phyloP scores from a whole-genome alignment of 306 rosid species.

The Prunus salicina region DNA sequence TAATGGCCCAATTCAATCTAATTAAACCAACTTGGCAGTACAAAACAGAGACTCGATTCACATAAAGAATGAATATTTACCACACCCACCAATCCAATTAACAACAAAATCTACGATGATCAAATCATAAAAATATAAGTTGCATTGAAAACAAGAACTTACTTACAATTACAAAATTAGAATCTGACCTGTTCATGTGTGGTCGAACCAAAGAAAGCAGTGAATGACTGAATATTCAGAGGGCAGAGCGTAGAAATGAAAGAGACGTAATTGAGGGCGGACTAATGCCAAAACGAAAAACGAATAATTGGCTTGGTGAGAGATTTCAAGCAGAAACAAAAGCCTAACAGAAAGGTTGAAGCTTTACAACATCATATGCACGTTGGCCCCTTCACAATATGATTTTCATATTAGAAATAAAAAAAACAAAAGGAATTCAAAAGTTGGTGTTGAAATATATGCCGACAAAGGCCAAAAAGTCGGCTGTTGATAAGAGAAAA shows the following conservation, averaged over 20 bases:
- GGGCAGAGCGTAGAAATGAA: slow-evolving; percentile 25
- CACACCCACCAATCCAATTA: slow-evolving; percentile 8
- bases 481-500: slow-evolving; percentile 34
- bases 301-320: slow-evolving; percentile 19
- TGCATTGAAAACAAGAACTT: not conserved
- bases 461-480: slow-evolving; percentile 54
- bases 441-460: slow-evolving; percentile 27
- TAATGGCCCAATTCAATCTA: not conserved
- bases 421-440: not conserved
- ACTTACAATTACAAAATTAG: not conserved
- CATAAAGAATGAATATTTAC: not conserved
- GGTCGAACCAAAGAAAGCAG: slow-evolving; percentile 11
- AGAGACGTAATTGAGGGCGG: slow-evolving; percentile 17
- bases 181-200: slow-evolving; percentile 37
- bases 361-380: slow-evolving; percentile 56
- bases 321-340: slow-evolving; percentile 25
- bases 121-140: not conserved
- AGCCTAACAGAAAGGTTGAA: slow-evolving; percentile 46
- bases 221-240: slow-evolving; percentile 17
- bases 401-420: slow-evolving; percentile 10
- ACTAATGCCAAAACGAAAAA: slow-evolving; percentile 7
- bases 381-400: slow-evolving; percentile 29
- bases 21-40: not conserved
- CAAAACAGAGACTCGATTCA: not conserved
- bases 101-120: not conserved